Percentiles rank a stretch among this genome's conserved stretches.
Conservation (phyloP, 1,284 basidiomycete species). For the Puccinia polysora region DNA sequence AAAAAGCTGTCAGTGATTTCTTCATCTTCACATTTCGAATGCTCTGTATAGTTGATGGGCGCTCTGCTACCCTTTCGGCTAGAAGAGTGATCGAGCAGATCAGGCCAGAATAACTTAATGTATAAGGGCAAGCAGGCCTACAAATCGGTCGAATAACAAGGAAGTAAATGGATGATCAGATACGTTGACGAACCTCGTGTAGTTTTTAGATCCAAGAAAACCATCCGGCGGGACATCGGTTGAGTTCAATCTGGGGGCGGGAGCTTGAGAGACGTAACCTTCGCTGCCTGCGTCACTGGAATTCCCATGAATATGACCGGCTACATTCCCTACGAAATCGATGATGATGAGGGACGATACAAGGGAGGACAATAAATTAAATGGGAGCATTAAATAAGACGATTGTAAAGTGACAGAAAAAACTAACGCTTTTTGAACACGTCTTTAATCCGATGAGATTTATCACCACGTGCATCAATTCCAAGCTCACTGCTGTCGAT, state of each 20-base stretch:
- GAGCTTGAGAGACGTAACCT: constrained; percentile 9
- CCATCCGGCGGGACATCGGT: not conserved
- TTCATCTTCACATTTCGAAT: constrained; percentile 1
- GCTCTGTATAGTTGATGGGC: constrained; percentile 3
- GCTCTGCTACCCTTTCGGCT: constrained; percentile 8
- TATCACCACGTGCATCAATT: not conserved
- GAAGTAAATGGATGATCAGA: not conserved
- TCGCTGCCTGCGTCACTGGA: constrained; percentile 19
- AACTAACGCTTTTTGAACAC: not conserved
- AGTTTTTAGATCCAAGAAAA: not conserved
- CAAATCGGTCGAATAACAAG: no score
- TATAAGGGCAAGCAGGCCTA: no score
- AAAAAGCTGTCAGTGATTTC: not conserved
- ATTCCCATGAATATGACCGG: constrained; percentile 1
- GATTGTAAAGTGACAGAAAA: not conserved
- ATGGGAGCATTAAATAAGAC: not conserved
- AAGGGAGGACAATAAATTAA: not conserved
- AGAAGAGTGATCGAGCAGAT: not conserved
- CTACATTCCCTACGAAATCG: no score
- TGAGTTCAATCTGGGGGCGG: not conserved
- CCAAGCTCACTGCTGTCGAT: not conserved
- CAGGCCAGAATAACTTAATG: not conserved
- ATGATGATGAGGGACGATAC: no score
- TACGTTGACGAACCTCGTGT: constrained; percentile 1
- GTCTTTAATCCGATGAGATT: not conserved